These are phyloP conservation scores for Detonula confervacea DNA, from an alignment of 352 stramenopile genomes.

Conservation along the genomic window DNA sequence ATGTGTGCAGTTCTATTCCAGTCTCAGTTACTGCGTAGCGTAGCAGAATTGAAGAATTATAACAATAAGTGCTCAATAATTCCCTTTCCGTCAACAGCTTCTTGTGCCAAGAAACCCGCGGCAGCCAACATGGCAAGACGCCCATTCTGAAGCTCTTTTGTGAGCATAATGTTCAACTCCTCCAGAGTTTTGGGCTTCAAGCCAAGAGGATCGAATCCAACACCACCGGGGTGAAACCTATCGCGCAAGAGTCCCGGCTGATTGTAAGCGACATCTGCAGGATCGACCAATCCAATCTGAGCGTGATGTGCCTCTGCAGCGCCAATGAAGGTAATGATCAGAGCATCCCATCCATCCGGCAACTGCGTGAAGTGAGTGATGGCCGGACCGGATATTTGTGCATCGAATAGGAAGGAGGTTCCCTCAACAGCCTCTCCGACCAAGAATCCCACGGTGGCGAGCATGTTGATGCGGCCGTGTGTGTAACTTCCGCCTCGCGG, in stretches of 20 bases:
- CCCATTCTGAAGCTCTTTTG: constrained; percentile 55
- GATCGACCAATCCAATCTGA: constrained; percentile 70
- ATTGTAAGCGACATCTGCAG: constrained; percentile 53
- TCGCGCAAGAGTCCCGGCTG: constrained; percentile 61
- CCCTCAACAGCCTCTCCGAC: constrained; percentile 67
- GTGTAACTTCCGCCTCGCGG: constrained; percentile 80
- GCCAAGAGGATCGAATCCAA: constrained; percentile 74
- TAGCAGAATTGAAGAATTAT: too few species aligned
- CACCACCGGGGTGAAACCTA: constrained; percentile 28
- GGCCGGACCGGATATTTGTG: constrained; percentile 66
- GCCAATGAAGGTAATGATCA: constrained; percentile 65
- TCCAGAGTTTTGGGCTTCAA: constrained; percentile 27
- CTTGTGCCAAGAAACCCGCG: constrained; percentile 74
- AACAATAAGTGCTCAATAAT: constrained; percentile 63
- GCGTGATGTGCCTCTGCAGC: constrained; percentile 62
- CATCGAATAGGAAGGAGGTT: constrained; percentile 71
- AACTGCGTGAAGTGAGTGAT: constrained; percentile 72
- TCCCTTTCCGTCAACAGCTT: constrained; percentile 67
- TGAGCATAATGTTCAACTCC: constrained; percentile 4
- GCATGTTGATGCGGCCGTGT: constrained; percentile 74
- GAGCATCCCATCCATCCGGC: constrained; percentile 41
- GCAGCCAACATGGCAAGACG: constrained; percentile 76
- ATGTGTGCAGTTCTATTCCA: too few species aligned
- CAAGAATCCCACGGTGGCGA: constrained; percentile 66
- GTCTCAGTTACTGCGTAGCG: too few species aligned